Base-by-base conservation (phyloP, 495 filamentous ascomycete species). In the Astrothelium subdiscretum region DNA sequence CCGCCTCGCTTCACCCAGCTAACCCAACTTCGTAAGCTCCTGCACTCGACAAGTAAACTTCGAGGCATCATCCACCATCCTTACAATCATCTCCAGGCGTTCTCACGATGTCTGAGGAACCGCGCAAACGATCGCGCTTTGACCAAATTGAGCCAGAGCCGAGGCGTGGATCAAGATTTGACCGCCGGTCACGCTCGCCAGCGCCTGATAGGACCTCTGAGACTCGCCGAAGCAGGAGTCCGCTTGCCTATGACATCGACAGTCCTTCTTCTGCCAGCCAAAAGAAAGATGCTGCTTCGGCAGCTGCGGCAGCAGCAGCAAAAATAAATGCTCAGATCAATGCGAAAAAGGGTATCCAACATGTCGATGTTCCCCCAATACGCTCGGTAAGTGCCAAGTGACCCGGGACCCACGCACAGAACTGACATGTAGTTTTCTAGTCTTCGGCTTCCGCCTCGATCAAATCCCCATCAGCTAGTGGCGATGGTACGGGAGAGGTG, bases 291-390 rank as follows among this genome's bases (percentile, higher is more conserved):
- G 71, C 79, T 31, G 73, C 76, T 2, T 89, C 94, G 69, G 87
- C 91, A 43, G 89, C 90, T n/a, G 87, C 89, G 4, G 91, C 90
- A 38, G 94, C 92, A 1, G 94, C 94, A 32, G 92, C 92, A 60
- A 88, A 83, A 72, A 97, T 97, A 74, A 95, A 96, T 75, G 94
- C 91, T 42, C 85, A 88, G 69, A 85, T 97, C 63, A 88, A 94
- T 52, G 90, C 90, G 12, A 94, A 91, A 74, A 95, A 95, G 74
- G 91, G 88, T 62, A 87, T 92, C 60, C 92, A 96, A 72, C 90
- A 92, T 77, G 88, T 95, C 44, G 92, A 98, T 69, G 91, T 95
- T 13, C 94, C 92, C 26, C 91, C 92, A 1, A 91, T 96, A 63
- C 83, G 80, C 62, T 81, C 87, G 54, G 85, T 86, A 71, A 70